Conservation (phyloP, 176 grass and related monocot genomes). For the Hordeum vulgare region DNA sequence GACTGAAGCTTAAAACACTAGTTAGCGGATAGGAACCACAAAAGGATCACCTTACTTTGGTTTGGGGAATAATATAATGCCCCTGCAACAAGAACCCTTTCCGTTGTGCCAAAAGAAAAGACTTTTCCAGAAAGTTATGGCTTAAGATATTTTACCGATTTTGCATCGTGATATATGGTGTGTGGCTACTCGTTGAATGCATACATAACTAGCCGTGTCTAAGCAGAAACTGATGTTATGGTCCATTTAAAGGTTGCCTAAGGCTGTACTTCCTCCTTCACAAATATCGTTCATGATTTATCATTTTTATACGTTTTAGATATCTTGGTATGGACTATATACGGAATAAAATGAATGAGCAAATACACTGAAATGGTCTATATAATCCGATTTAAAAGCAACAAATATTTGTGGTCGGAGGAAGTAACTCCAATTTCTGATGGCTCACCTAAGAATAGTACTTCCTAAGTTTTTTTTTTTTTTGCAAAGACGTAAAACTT, state of each 20-base stretch:
- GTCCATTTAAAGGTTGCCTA: no score
- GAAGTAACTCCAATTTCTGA: not conserved
- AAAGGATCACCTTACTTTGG: not conserved
- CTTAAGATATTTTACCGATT: not conserved
- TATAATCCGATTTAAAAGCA: no score
- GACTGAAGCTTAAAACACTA: conserved; percentile 10
- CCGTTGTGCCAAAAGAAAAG: no score
- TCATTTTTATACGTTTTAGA: no score
- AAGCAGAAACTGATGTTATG: not conserved
- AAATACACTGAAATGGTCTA: no score
- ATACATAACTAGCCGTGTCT: not conserved
- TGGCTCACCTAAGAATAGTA: not conserved
- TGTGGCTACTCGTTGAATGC: not conserved
- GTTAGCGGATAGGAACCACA: not conserved
- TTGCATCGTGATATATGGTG: not conserved
- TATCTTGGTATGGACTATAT: no score
- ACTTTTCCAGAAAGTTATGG: not conserved
- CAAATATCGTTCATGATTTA: no score
- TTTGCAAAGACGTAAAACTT: no score
- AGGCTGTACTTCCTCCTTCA: not conserved
- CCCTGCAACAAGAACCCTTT: conserved; percentile 16
- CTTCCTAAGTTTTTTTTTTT: no score
- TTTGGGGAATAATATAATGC: conserved; percentile 7
- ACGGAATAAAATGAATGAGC: no score
- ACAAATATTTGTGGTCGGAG: no score